phyloP scores from a whole-genome alignment of 768 basidiomycete species.

The Pleurotus djamor region DNA sequence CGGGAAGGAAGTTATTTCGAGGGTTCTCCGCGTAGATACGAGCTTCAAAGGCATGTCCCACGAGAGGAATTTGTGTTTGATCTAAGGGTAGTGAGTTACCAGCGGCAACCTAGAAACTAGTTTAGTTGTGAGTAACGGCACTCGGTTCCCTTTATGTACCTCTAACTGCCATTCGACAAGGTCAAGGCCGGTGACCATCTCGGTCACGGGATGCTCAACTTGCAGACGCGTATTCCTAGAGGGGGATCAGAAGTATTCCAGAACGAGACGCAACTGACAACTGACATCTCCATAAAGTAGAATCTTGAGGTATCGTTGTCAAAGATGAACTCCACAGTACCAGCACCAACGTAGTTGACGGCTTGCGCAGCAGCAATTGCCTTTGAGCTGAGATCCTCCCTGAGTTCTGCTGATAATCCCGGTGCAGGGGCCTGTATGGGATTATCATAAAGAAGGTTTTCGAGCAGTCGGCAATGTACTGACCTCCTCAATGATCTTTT shows the following conservation, averaged over 20 bases:
- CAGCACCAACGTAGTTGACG: conserved; percentile 88
- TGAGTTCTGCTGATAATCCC: conserved; percentile 73
- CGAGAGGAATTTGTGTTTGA: conserved; percentile 79
- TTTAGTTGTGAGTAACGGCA: background rate
- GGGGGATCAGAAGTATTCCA: background rate
- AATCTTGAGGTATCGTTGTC: conserved; percentile 87
- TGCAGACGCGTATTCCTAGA: conserved; percentile 81
- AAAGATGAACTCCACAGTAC: conserved; percentile 96
- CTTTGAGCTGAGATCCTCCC: conserved; percentile 80
- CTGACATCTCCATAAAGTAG: conserved; percentile 96
- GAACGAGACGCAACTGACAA: background rate
- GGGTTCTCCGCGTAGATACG: conserved; percentile 97
- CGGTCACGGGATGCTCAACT: conserved; percentile 91
- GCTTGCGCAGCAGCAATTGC: conserved; percentile 92
- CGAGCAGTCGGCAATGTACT: conserved; percentile 5
- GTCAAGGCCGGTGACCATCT: conserved; percentile 93
- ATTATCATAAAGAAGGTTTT: background rate
- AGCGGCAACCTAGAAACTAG: conserved; percentile 63
- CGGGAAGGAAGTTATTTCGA: conserved; percentile 89
- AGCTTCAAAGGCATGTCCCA: conserved; percentile 93
- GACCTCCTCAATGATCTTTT: conserved; percentile 94
- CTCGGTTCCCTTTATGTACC: conserved; percentile 29
- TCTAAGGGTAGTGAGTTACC: conserved; percentile 81
- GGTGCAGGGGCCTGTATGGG: conserved; percentile 80
- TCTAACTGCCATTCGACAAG: conserved; percentile 96